Conservation (phyloP, 106 monocot genomes). For the Acanthochlamys bracteata region DNA sequence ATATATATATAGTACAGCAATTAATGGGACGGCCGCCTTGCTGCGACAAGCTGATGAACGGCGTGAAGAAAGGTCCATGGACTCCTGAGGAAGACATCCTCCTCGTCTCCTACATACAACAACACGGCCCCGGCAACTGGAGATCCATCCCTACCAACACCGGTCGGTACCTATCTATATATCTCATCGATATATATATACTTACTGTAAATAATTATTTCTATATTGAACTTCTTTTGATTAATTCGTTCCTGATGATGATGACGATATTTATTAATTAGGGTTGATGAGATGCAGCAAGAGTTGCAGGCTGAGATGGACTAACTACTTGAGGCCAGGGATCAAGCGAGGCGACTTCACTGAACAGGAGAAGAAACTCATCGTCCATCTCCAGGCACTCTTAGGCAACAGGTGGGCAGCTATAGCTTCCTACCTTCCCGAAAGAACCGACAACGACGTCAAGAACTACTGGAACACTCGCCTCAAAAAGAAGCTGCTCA, state of each 20-base stretch:
- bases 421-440: slow-evolving; percentile 40
- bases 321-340: slow-evolving; percentile 37
- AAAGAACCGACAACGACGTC: slow-evolving; percentile 40
- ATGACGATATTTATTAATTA: too few relatives aligned
- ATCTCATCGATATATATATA: neutral
- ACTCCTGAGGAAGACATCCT: slow-evolving; percentile 37
- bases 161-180: slow-evolving; percentile 4
- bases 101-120: slow-evolving; percentile 35
- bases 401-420: slow-evolving; percentile 43
- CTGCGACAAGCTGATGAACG: slow-evolving; percentile 31
- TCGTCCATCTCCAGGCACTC: slow-evolving; percentile 37
- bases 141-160: slow-evolving; percentile 23
- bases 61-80: slow-evolving; percentile 47
- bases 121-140: slow-evolving; percentile 40
- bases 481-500: slow-evolving; percentile 31
- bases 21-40: slow-evolving; percentile 39
- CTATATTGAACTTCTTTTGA: neutral
- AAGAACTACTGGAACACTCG: slow-evolving; percentile 51
- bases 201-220: neutral
- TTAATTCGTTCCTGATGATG: neutral
- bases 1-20: neutral
- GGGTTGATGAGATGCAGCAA: slow-evolving; percentile 38
- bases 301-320: slow-evolving; percentile 44
- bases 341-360: slow-evolving; percentile 35
- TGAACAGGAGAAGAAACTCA: slow-evolving; percentile 31